phyloP scores from a whole-genome alignment of 768 basidiomycete genomes.

The Psilocybe cubensis region DNA sequence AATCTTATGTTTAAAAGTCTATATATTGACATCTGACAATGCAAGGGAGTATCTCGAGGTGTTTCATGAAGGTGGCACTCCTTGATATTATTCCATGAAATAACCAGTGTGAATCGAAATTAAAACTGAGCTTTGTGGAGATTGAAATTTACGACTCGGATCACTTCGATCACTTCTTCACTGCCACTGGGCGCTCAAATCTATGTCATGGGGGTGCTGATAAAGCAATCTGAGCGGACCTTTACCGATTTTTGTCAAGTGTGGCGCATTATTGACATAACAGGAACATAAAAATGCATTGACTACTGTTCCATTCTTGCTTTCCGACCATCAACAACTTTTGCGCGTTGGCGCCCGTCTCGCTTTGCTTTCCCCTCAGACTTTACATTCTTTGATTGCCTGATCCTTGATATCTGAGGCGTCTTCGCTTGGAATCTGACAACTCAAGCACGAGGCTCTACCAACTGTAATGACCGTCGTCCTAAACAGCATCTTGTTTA shows the following conservation, averaged over 20 bases:
- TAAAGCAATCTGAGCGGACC: neutral
- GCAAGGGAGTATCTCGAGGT: no score
- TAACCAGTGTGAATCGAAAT: neutral
- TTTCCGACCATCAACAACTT: no score
- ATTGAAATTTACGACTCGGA: neutral
- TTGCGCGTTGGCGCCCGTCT: neutral
- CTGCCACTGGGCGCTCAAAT: slow-evolving; percentile 8
- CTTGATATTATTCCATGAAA: neutral
- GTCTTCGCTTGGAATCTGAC: neutral
- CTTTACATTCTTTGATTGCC: neutral
- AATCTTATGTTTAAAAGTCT: no score
- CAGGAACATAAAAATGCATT: neutral
- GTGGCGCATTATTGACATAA: neutral
- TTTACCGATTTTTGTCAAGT: neutral
- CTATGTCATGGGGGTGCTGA: slow-evolving; percentile 5
- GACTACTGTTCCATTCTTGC: no score
- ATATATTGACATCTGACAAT: no score
- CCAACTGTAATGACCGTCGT: neutral
- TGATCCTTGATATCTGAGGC: neutral
- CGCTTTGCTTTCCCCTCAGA: neutral
- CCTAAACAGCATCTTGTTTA: no score
- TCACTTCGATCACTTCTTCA: slow-evolving; percentile 10
- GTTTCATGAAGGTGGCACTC: no score
- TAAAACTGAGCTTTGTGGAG: neutral
- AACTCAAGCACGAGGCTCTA: neutral